phyloP scores from a whole-genome alignment of 2,329 filamentous ascomycete genomes.

The Colletotrichum sp. region DNA sequence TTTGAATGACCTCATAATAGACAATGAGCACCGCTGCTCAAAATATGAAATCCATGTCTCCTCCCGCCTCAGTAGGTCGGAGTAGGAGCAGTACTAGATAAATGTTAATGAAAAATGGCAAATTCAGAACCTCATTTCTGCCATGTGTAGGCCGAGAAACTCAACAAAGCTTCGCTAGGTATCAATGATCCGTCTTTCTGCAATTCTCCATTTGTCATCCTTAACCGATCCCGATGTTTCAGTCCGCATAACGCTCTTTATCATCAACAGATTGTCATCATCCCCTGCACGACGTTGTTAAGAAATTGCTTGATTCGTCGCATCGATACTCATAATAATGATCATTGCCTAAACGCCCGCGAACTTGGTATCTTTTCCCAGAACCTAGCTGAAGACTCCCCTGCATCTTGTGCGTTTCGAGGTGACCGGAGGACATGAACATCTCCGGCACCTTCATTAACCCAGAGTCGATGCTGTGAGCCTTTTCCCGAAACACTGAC shows the following conservation, averaged over 20 bases:
- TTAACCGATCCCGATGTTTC: background rate
- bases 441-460: background rate
- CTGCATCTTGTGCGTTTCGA: background rate
- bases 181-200: background rate
- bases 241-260: background rate
- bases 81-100: background rate
- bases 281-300: background rate
- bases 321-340: background rate
- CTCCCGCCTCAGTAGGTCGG: background rate
- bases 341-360: background rate
- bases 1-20: background rate
- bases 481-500: background rate
- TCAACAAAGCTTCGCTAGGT: rapidly evolving
- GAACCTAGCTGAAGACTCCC: background rate
- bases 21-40: background rate
- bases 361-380: background rate
- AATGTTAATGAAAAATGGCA: background rate
- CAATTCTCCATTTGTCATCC: background rate
- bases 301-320: background rate
- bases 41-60: background rate
- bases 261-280: background rate
- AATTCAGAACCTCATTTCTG: background rate
- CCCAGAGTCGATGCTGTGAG: background rate
- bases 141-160: background rate
- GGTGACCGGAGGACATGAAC: background rate